Evolutionary conservation across 495 filamentous ascomycete genomes (phyloP).

Genomic region (Penicillium chermesinum): DNA sequence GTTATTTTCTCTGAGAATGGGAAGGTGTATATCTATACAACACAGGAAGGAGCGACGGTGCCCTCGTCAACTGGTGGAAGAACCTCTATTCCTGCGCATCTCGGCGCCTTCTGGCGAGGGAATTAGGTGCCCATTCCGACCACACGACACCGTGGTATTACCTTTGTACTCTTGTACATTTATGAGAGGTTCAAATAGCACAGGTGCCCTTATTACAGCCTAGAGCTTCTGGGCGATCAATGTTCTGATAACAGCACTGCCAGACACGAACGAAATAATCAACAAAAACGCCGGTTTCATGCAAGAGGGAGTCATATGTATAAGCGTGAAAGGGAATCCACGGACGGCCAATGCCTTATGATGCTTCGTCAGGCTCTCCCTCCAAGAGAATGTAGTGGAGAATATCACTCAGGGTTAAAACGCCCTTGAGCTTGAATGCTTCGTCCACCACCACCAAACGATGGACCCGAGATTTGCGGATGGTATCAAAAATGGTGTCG

Average conservation of each 20-base stretch:
- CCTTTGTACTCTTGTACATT: slow-evolving; percentile 34
- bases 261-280: slow-evolving; percentile 10
- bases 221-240: too few relatives aligned
- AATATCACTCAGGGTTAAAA: slow-evolving; percentile 94
- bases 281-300: slow-evolving; percentile 39
- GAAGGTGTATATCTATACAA: too few relatives aligned
- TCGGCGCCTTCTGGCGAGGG: slow-evolving; percentile 11
- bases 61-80: too few relatives aligned
- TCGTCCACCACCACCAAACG: slow-evolving; percentile 90
- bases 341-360: slow-evolving; percentile 12
- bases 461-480: slow-evolving; percentile 90
- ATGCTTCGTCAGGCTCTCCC: slow-evolving; percentile 57
- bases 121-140: background rate
- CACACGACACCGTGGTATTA: slow-evolving; percentile 22
- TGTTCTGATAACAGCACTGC: too few relatives aligned
- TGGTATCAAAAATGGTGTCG: slow-evolving; percentile 94
- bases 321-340: slow-evolving; percentile 4
- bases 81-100: slow-evolving; percentile 32
- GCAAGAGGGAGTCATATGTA: slow-evolving; percentile 30
- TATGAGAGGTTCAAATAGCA: slow-evolving; percentile 11
- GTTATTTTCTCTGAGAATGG: too few relatives aligned
- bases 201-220: slow-evolving; percentile 4
- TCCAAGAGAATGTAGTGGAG: slow-evolving; percentile 89
- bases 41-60: too few relatives aligned
- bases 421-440: slow-evolving; percentile 73